Percentiles rank a stretch among this genome's conserved stretches.
phyloP scores from a whole-genome alignment of 371 early-diverging fungal species.

The Chytridium lagenaria region DNA sequence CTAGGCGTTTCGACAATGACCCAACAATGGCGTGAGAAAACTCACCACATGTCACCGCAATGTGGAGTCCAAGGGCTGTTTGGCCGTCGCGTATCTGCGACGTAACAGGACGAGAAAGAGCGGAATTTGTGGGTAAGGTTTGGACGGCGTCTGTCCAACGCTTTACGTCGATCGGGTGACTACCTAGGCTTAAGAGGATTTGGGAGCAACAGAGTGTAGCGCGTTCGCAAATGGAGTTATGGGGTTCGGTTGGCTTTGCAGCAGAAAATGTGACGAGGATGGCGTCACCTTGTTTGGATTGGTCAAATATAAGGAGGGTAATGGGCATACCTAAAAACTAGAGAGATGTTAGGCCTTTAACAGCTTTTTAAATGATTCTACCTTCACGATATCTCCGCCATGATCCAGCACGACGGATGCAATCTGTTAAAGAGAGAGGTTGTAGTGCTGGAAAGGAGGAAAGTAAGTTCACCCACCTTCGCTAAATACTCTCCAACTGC shows the following conservation, averaged over 20 bases:
- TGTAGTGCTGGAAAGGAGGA: neutral
- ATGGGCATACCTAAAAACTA: neutral
- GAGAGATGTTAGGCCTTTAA: no score
- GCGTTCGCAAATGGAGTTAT: neutral
- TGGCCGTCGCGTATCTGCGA: neutral
- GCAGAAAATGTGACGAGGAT: constrained; percentile 3
- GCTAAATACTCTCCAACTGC: no score
- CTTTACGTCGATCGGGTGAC: neutral
- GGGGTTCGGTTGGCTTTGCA: neutral
- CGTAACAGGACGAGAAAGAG: neutral
- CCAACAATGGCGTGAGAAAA: neutral
- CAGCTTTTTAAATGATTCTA: neutral
- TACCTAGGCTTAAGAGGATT: neutral
- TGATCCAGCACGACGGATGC: neutral
- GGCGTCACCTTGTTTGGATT: neutral
- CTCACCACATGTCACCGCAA: neutral
- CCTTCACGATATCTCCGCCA: neutral
- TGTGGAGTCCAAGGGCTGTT: constrained; percentile 1
- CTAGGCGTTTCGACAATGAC: neutral
- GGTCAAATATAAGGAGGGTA: neutral
- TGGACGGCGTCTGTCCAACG: neutral
- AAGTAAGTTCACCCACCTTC: neutral
- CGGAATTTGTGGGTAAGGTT: neutral
- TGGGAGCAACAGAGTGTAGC: neutral
- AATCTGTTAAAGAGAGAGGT: neutral